Conservation (phyloP, 2,329 filamentous ascomycete genomes). For the Fusarium chaquense region DNA sequence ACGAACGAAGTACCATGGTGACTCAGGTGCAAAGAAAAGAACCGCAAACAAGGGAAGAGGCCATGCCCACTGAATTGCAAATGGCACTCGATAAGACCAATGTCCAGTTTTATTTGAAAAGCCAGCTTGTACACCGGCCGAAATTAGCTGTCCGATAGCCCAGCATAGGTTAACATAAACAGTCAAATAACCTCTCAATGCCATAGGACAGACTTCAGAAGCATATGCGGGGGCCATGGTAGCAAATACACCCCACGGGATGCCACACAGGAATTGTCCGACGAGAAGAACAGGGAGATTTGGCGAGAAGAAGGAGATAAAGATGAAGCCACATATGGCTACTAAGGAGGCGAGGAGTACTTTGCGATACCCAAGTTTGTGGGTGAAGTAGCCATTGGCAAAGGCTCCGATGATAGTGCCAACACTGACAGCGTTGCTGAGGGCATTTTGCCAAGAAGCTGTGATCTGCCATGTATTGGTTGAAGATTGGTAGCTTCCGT, state of each 20-base stretch:
- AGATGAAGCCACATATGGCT: constrained; percentile 44
- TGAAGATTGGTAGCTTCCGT: constrained; percentile 38
- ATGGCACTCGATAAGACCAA: constrained; percentile 55
- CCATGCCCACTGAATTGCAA: constrained; percentile 56
- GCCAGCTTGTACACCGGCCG: constrained; percentile 49
- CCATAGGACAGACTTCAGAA: constrained; percentile 59
- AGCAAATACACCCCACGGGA: constrained; percentile 59
- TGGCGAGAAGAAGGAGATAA: constrained; percentile 52
- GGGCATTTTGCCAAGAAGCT: constrained; percentile 28
- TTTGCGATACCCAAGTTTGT: constrained; percentile 52
- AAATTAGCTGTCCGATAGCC: constrained; percentile 57
- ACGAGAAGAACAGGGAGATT: constrained; percentile 57
- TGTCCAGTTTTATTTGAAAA: constrained; percentile 39
- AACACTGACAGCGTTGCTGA: constrained; percentile 27
- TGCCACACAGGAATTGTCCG: constrained; percentile 61
- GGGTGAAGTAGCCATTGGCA: constrained; percentile 43
- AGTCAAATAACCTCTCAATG: constrained; percentile 57
- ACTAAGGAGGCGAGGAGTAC: constrained; percentile 60
- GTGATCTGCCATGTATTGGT: constrained; percentile 22
- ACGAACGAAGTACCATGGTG: constrained; percentile 52
- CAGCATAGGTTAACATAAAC: constrained; percentile 59
- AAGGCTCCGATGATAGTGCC: constrained; percentile 38
- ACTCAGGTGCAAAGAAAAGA: constrained; percentile 50
- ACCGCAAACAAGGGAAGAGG: constrained; percentile 47
- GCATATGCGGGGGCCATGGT: constrained; percentile 59